Evolutionary conservation across 371 early-diverging fungal species (phyloP), one percentile per base, ranked within the genome.

Genomic region (Circinella umbellata): DNA sequence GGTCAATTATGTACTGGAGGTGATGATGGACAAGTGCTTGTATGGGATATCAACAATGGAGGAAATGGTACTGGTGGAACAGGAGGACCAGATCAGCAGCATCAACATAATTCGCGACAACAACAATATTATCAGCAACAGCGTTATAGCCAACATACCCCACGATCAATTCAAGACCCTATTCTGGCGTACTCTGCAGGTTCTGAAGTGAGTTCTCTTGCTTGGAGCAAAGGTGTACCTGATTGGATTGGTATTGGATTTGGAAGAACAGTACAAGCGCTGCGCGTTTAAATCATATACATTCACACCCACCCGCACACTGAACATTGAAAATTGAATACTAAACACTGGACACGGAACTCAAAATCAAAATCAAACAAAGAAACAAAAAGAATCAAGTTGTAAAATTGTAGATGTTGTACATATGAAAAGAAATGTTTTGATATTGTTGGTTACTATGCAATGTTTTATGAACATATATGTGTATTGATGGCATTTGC

Each of bases 221-320:
- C 88, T 6, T 93, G 94, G 93, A 90, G 90, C 18, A 76, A 87
- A 15, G 80, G 84, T 6, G 75, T 80, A 36, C 87, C 92, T 11
- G 92, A 94, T 27, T 95, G 92, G 92, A 79, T 95, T 46, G 93
- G 90, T 36, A 85, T 94, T 69, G 87, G 87, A 1, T 88, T 88
- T 78, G 89, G 89, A 49, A 83, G 79, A 61, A 88, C 89, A 3
- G 81, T 90, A n/a, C 89, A 89, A 69, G 89, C 91, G 8, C 77
- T 90, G 53, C 75, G 86, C 47, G 82, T 84, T 20, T 84, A 78
- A 68, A 42, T 9, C 42, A 42, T 42, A 42, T 9, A 10, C 17
- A 37, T 35, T 61, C 17, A 61, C 17, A 37, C 20, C 3, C n/a
- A 61, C 61, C 10, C 17, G 34, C 37, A 61, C n/a, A n/a, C 13